Evolutionary conservation across 169 alveolate genomes (phyloP), one percentile per base, ranked within the genome.

Genomic region (Plasmodium inui): DNA sequence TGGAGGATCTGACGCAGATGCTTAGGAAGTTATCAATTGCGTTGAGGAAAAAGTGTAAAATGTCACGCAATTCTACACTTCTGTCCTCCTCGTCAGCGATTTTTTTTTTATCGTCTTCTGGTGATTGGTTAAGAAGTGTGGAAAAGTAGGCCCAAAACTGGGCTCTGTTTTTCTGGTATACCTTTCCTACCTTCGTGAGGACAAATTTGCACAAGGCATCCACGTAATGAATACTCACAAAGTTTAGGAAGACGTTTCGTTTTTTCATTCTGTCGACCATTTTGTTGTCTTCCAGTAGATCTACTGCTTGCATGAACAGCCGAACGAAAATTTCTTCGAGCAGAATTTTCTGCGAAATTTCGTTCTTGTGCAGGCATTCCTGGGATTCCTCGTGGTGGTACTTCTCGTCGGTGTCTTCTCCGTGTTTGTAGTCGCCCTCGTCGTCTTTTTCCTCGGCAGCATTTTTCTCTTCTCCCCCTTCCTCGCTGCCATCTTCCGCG

Each of bases 211-310:
- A 61, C 72, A 89, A 79, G 19, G 44, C 53, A 32, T 79, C 34
- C n/a, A 89, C 89, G 82, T 55, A 89, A 79, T 89, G 73, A 79
- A 89, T 89, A 79, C 83, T 89, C 50, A 89, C n/a, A 70, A 89
- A 41, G 32, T 89, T 89, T 32, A 89, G 39, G 50, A 89, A 89
- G 9, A 78, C 71, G 73, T 89, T 89, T 26, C 44, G 14, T 73
- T 89, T 80, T 89, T 89, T 89, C 22, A 89, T 73, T 67, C 53
- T 89, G 10, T 10, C 41, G 32, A 79, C 12, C 76, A 89, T 10
- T 57, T 78, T 22, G 30, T 79, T 89, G 8, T 89, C 94, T 89
- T 89, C 94, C 22, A 89, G 44, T 79, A 89, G 28, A 89, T 89
- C 89, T n/a, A 79, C 46, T 22, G 89, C 72, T 89, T 79, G 73